A percentile compares a stretch with the other conserved stretches of the same genome.
Conservation (phyloP, 108 stramenopile genomes). For the Fragilariopsis cylindrus region DNA sequence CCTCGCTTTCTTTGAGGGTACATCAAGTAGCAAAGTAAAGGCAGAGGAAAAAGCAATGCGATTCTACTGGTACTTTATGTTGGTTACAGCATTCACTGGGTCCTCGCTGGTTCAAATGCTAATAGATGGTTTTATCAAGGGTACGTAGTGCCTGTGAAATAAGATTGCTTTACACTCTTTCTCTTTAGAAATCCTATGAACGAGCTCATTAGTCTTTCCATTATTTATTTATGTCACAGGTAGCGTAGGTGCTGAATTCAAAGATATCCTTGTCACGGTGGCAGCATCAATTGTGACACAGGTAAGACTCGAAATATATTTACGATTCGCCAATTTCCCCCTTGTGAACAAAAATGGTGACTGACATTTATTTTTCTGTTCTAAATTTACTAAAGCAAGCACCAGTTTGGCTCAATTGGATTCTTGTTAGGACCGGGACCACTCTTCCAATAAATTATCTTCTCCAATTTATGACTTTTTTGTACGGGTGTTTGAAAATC, state of each 20-base stretch:
- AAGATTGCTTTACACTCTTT: too few species aligned
- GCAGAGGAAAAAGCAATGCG: slow-evolving; percentile 69
- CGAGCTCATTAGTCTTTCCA: not conserved
- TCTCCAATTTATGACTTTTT: slow-evolving; percentile 74
- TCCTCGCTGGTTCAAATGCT: slow-evolving; percentile 63
- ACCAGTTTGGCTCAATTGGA: slow-evolving; percentile 85
- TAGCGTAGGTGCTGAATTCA: slow-evolving; percentile 17
- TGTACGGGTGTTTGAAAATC: slow-evolving; percentile 40
- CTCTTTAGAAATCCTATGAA: too few species aligned
- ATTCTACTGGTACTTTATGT: slow-evolving; percentile 89
- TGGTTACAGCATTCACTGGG: slow-evolving; percentile 78
- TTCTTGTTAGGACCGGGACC: slow-evolving; percentile 62
- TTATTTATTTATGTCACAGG: not conserved
- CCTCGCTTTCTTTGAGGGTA: slow-evolving; percentile 77
- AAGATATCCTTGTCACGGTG: slow-evolving; percentile 14
- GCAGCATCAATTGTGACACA: slow-evolving; percentile 31
- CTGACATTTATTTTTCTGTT: not conserved
- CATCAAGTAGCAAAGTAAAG: slow-evolving; percentile 58
- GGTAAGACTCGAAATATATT: not conserved
- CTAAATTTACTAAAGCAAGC: slow-evolving; percentile 9
- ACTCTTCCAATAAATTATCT: slow-evolving; percentile 72
- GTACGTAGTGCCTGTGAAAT: not conserved
- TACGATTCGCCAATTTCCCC: not conserved
- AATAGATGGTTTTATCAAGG: slow-evolving; percentile 50
- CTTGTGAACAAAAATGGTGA: not conserved